A percentile compares a stretch with the other conserved stretches of the same genome.
phyloP scores from a whole-genome alignment of 2,329 filamentous ascomycete genomes.

The Diaporthe capsici region DNA sequence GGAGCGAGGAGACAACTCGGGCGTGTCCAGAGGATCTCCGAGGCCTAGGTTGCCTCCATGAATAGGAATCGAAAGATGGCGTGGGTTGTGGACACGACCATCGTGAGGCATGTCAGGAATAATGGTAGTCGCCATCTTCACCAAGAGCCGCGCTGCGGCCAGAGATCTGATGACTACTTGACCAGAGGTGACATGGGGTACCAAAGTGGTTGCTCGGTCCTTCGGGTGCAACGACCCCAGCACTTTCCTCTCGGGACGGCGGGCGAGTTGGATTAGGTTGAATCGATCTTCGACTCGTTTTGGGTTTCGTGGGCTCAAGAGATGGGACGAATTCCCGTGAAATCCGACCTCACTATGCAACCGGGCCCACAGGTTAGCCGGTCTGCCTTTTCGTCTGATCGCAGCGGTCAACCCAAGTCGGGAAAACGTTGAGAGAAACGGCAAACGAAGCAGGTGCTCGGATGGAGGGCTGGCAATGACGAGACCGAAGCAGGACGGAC shows the following conservation, averaged over 20 bases:
- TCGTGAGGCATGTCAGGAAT: slow-evolving; percentile 47
- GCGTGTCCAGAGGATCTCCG: slow-evolving; percentile 45
- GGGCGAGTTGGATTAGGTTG: slow-evolving; percentile 31
- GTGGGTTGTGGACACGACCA: slow-evolving; percentile 44
- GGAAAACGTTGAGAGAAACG: slow-evolving; percentile 37
- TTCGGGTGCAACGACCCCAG: slow-evolving; percentile 18
- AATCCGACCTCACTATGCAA: slow-evolving; percentile 35
- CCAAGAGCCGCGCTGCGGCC: slow-evolving; percentile 63
- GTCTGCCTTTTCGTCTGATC: slow-evolving; percentile 48
- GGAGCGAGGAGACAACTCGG: slow-evolving; percentile 53
- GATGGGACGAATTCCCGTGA: slow-evolving; percentile 40
- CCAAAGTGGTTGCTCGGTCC: slow-evolving; percentile 32
- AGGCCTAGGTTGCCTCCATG: slow-evolving; percentile 49
- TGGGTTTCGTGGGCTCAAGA: slow-evolving; percentile 20
- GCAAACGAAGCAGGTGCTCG: slow-evolving; percentile 33
- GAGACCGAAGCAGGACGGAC: neutral
- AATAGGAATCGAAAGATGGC: slow-evolving; percentile 46
- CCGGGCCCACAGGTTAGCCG: slow-evolving; percentile 36
- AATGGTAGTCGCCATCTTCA: slow-evolving; percentile 52
- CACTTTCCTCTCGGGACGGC: slow-evolving; percentile 3
- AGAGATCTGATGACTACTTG: slow-evolving; percentile 58
- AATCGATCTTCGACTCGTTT: slow-evolving; percentile 26
- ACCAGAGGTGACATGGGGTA: slow-evolving; percentile 57
- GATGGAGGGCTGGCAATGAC: slow-evolving; percentile 17
- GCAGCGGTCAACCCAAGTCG: slow-evolving; percentile 33